These are phyloP conservation scores for Lachnellula suecica DNA, from an alignment of 2,329 filamentous ascomycete species.

Conservation along the genomic window DNA sequence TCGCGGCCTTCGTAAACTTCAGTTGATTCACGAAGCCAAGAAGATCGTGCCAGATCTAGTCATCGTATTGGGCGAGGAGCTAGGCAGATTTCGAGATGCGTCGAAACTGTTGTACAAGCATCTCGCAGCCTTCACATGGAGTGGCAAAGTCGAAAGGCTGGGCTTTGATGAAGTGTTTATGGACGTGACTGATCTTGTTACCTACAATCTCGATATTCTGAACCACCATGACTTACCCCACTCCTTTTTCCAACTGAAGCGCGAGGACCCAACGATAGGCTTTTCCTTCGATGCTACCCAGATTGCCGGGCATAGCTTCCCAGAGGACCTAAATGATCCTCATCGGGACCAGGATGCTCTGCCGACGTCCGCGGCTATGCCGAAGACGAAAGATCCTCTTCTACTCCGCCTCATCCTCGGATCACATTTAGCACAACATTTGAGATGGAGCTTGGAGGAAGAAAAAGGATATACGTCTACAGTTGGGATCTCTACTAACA, in stretches of 20 bases:
- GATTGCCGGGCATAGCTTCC: constrained; percentile 56
- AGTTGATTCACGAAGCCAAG: constrained; percentile 80
- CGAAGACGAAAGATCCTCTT: constrained; percentile 18
- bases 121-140: constrained; percentile 75
- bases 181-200: constrained; percentile 80
- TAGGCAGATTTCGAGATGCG: constrained; percentile 80
- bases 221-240: constrained; percentile 62
- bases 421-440: constrained; percentile 75
- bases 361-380: constrained; percentile 28
- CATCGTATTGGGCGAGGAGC: constrained; percentile 82
- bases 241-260: constrained; percentile 80
- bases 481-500: constrained; percentile 84
- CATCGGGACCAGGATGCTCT: constrained; percentile 18
- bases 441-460: constrained; percentile 71
- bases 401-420: constrained; percentile 65
- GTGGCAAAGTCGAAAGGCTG: constrained; percentile 72
- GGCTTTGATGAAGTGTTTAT: constrained; percentile 83
- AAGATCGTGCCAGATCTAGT: constrained; percentile 79
- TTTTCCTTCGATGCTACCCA: constrained; percentile 74
- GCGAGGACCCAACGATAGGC: constrained; percentile 71
- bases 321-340: constrained; percentile 28
- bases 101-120: constrained; percentile 80
- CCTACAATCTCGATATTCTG: constrained; percentile 74
- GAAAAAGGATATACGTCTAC: constrained; percentile 84
- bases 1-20: constrained; percentile 75